Base-by-base conservation (phyloP, 768 basidiomycete species). In the Candolleomyces efflorescens region DNA sequence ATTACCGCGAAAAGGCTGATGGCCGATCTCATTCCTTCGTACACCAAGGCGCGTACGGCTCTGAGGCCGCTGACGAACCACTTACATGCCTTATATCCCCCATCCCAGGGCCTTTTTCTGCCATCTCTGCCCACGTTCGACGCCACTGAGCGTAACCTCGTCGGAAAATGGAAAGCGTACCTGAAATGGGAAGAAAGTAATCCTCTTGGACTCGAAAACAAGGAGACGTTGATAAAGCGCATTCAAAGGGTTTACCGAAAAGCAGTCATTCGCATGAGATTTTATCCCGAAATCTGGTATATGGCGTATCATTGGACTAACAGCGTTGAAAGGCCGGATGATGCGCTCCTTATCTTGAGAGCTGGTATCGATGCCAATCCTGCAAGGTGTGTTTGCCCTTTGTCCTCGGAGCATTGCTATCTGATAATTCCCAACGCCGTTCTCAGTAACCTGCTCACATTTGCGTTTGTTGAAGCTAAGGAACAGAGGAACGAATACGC, bases 1-100 rank as follows among this genome's bases (percentile, higher is more conserved):
- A 89, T 93, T 60, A 96, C 94, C 36, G 94, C 96, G 12, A 98
- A 98, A 71, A 97, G 97, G 67, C 95, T 98, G 72, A 86, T 98
- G 76, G 79, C 84, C 55, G 95, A 98, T 71, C 81, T 92, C n/a
- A 90, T 91, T 2, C 91, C 94, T 4, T 84, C 89, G 2, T 89
- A 98, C 68, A 95, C 97, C 90, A 94, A 96, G 66, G 96, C 97
- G 0, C 87, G 94, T 13, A 87, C 90, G 0, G 87, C 89, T 1
- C 82, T 95, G 24, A 89, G 90, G 55, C 89, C 93, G 65, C 77
- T 99, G 18, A 75, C 82, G 24, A 82, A 85, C 55, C 83, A 89
- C 60, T 80, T 92, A 43, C 82, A 80, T 9, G 76, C 81, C 0
- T 74, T 97, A 11, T 85, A 85, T 62, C 81, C 80, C 11, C 5